Percentiles rank a stretch among this genome's conserved stretches.
Evolutionary conservation across 129 eudicot genomes (phyloP).

Genomic region (Flaveria brownii): DNA sequence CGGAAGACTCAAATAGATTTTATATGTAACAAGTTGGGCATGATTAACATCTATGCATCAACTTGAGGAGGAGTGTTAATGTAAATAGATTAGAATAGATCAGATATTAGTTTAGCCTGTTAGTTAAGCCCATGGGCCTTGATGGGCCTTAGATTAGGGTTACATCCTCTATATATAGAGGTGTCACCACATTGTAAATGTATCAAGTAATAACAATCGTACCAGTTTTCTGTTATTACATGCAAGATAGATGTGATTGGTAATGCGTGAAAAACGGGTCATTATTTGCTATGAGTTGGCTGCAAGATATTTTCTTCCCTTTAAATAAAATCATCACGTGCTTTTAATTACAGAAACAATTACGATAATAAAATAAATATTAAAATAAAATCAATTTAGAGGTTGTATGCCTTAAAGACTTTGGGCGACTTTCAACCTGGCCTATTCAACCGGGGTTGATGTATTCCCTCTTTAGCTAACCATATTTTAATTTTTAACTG

Average conservation of each 20-base stretch:
- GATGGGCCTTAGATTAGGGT: no score
- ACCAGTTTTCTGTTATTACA: no score
- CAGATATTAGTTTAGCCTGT: no score
- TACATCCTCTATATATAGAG: no score
- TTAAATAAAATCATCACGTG: not conserved
- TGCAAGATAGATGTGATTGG: not conserved
- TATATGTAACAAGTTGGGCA: no score
- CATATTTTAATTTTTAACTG: not conserved
- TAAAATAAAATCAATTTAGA: not conserved
- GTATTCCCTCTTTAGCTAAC: not conserved
- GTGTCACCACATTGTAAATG: no score
- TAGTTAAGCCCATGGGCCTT: no score
- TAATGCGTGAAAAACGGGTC: not conserved
- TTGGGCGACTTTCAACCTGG: not conserved
- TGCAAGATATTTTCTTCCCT: not conserved
- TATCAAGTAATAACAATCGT: no score
- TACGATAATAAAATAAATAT: not conserved
- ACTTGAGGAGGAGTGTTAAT: no score
- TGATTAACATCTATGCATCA: no score
- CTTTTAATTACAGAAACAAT: not conserved
- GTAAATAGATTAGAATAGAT: no score
- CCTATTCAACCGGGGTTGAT: not conserved
- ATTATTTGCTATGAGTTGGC: not conserved
- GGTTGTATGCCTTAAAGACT: not conserved
- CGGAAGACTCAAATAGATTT: no score